Conservation (phyloP, 2,329 filamentous ascomycete genomes). For the Amauroascus niger region DNA sequence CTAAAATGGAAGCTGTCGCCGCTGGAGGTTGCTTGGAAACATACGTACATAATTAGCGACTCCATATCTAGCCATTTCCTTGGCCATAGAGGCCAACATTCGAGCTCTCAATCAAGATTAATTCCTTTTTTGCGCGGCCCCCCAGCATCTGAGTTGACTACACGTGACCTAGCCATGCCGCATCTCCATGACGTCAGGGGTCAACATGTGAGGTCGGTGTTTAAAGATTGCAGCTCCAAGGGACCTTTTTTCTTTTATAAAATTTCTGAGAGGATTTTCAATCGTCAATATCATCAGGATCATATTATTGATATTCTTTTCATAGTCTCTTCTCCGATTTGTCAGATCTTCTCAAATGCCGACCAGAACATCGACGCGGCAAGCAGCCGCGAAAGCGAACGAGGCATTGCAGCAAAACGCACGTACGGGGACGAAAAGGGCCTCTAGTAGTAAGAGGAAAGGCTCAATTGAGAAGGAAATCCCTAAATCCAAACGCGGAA, state of each 20-base stretch:
- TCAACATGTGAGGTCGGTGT: background rate
- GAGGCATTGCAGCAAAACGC: slow-evolving; percentile 30
- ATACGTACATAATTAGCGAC: background rate
- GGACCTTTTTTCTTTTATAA: background rate
- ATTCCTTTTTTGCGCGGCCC: background rate
- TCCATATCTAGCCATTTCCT: background rate
- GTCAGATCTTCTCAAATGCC: slow-evolving; percentile 20
- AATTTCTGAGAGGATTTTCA: background rate
- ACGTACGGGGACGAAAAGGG: slow-evolving; percentile 23
- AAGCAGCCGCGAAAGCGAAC: slow-evolving; percentile 38
- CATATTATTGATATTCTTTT: background rate
- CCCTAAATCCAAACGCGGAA: slow-evolving; percentile 32
- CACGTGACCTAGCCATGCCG: background rate
- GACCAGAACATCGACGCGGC: slow-evolving; percentile 34
- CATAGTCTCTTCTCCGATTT: background rate
- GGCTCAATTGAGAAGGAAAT: slow-evolving; percentile 21
- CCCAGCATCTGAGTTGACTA: background rate
- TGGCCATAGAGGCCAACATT: background rate
- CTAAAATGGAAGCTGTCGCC: background rate
- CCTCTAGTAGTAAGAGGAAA: slow-evolving; percentile 35
- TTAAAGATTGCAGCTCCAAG: background rate
- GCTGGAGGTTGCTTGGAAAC: background rate
- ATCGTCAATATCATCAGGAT: background rate
- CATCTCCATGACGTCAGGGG: slow-evolving; percentile 5
- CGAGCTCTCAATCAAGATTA: background rate